Evolutionary conservation across 352 stramenopile genomes (phyloP).

Genomic region (Phytophthora agathidicida): DNA sequence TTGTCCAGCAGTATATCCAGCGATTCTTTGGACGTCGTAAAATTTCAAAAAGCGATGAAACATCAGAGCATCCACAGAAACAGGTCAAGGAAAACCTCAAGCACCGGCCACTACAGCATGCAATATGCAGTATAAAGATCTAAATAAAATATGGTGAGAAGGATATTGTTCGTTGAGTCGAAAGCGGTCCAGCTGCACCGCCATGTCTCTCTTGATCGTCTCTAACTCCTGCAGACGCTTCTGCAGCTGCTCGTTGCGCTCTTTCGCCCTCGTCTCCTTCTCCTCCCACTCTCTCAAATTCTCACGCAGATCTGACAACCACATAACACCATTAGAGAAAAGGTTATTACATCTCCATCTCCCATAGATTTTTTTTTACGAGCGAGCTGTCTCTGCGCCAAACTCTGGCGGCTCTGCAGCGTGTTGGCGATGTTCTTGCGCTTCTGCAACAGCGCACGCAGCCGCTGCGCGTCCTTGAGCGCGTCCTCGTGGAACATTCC

Average conservation of each 20-base stretch:
- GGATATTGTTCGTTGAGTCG: slow-evolving; percentile 76
- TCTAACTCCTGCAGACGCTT: slow-evolving; percentile 71
- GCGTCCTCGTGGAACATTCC: slow-evolving; percentile 67
- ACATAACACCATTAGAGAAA: background rate
- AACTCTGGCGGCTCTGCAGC: slow-evolving; percentile 47
- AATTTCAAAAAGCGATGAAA: slow-evolving; percentile 6
- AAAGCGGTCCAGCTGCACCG: slow-evolving; percentile 67
- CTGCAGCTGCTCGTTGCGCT: slow-evolving; percentile 59
- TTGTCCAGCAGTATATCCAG: slow-evolving; percentile 66
- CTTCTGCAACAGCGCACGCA: slow-evolving; percentile 63
- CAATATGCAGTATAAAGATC: slow-evolving; percentile 8
- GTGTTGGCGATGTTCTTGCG: slow-evolving; percentile 63
- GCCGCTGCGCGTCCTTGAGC: slow-evolving; percentile 56
- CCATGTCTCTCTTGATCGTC: slow-evolving; percentile 67
- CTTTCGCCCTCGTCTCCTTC: slow-evolving; percentile 45
- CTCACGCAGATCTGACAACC: slow-evolving; percentile 49
- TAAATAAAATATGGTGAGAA: slow-evolving; percentile 17
- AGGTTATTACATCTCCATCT: background rate
- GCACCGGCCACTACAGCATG: background rate
- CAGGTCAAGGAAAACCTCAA: slow-evolving; percentile 32
- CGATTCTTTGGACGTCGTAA: slow-evolving; percentile 63
- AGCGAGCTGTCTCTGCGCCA: slow-evolving; percentile 60
- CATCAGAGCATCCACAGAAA: slow-evolving; percentile 4
- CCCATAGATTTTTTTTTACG: slow-evolving; percentile 36
- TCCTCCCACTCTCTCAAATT: slow-evolving; percentile 76